Conservation (phyloP, 2,329 filamentous ascomycete species). For the Penicillium janthinellum region DNA sequence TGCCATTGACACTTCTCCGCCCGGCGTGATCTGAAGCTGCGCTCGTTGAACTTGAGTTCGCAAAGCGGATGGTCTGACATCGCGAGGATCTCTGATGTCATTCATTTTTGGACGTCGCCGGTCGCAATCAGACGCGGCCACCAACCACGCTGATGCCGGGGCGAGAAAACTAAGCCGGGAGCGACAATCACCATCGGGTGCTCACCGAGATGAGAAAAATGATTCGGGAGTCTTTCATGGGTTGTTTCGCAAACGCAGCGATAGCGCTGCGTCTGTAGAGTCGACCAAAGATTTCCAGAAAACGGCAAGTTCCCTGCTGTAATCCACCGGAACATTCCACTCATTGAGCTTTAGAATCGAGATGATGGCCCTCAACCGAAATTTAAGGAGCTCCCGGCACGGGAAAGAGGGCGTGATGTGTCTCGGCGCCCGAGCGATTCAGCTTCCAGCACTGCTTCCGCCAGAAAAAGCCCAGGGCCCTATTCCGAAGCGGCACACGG, state of each 20-base stretch:
- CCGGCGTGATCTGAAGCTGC: neutral
- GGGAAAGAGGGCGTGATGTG: slow-evolving; percentile 1
- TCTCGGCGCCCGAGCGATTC: slow-evolving; percentile 3
- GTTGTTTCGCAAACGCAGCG: slow-evolving; percentile 28
- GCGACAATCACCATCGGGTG: slow-evolving; percentile 11
- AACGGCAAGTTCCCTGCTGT: slow-evolving; percentile 6
- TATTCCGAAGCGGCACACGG: slow-evolving; percentile 12
- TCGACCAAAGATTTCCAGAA: neutral
- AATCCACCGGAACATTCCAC: neutral
- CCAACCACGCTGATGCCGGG: slow-evolving; percentile 12
- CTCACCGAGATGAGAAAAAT: neutral
- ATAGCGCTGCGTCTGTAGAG: slow-evolving; percentile 3
- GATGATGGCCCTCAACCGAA: neutral
- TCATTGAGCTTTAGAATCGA: slow-evolving; percentile 5
- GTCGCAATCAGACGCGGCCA: slow-evolving; percentile 24
- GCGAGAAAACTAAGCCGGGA: slow-evolving; percentile 11
- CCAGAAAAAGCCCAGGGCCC: slow-evolving; percentile 5
- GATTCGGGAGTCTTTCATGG: slow-evolving; percentile 22
- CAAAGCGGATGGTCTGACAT: neutral
- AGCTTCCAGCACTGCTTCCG: slow-evolving; percentile 2
- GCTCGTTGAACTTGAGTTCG: neutral
- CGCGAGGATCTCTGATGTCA: slow-evolving; percentile 20
- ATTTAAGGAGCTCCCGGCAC: neutral
- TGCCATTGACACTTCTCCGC: neutral
- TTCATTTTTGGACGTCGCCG: slow-evolving; percentile 34